Evolutionary conservation across 73 alveolate species (phyloP).

Genomic region (Tetrahymena malaccensis): DNA sequence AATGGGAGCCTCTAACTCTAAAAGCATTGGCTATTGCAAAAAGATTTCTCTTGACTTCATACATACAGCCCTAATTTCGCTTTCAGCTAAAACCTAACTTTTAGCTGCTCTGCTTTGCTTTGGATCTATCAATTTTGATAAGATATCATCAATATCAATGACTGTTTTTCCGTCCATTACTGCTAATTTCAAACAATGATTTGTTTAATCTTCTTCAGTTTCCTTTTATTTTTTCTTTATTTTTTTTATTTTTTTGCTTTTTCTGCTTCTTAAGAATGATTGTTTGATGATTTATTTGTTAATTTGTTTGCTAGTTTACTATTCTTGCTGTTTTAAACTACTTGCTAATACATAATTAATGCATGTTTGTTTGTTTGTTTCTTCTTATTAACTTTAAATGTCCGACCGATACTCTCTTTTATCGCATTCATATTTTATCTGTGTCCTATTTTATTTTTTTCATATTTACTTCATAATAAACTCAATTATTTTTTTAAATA

Average conservation of each 20-base stretch:
- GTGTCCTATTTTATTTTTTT: neutral
- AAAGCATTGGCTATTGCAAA: slow-evolving; percentile 25
- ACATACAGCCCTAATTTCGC: slow-evolving; percentile 24
- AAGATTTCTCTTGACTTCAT: slow-evolving; percentile 33
- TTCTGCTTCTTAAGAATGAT: neutral
- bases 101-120: slow-evolving; percentile 20
- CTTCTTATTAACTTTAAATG: neutral
- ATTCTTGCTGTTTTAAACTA: neutral
- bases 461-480: neutral
- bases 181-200: neutral
- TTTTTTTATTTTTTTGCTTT: neutral
- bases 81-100: slow-evolving; percentile 14
- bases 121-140: slow-evolving; percentile 17
- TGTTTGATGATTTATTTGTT: neutral
- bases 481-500: too few relatives aligned
- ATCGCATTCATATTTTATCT: neutral
- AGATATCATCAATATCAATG: neutral
- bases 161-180: neutral
- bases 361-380: too few relatives aligned
- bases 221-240: neutral
- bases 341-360: neutral
- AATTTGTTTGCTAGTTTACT: neutral
- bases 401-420: neutral
- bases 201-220: neutral
- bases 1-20: slow-evolving; percentile 48